These are phyloP conservation scores for Didymella arachidicola DNA, from an alignment of 2,329 filamentous ascomycete genomes.

Conservation along the genomic window DNA sequence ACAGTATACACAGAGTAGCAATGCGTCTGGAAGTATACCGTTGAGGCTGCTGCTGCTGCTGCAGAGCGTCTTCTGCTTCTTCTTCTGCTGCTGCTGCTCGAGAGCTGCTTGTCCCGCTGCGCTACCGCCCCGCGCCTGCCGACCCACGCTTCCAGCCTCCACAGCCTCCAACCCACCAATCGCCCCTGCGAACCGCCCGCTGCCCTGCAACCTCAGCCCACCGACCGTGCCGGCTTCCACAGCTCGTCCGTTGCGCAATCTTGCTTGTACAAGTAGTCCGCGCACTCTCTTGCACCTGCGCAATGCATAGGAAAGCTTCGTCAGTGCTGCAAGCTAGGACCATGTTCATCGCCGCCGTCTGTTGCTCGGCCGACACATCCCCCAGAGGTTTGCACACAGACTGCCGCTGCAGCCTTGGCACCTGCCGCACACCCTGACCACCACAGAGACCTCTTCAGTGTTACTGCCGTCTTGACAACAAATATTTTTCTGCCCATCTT, in stretches of 20 bases:
- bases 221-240: neutral
- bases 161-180: neutral
- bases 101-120: neutral
- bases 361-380: constrained; percentile 20
- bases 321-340: constrained; percentile 4
- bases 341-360: constrained; percentile 8
- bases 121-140: constrained; percentile 7
- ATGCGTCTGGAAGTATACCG: neutral
- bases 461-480: neutral
- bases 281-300: neutral
- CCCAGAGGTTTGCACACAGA: constrained; percentile 12
- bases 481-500: too few species aligned
- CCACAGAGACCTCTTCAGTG: neutral
- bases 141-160: constrained; percentile 11
- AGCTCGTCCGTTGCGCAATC: neutral
- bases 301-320: neutral
- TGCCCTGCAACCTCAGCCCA: constrained; percentile 9
- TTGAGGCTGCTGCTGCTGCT: neutral
- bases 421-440: neutral
- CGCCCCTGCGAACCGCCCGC: neutral
- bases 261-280: neutral
- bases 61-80: neutral
- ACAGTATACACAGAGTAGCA: neutral
- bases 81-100: neutral
- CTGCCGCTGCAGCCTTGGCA: neutral